Conservation (phyloP, 1,284 basidiomycete species). For the Ceratobasidium sp. region DNA sequence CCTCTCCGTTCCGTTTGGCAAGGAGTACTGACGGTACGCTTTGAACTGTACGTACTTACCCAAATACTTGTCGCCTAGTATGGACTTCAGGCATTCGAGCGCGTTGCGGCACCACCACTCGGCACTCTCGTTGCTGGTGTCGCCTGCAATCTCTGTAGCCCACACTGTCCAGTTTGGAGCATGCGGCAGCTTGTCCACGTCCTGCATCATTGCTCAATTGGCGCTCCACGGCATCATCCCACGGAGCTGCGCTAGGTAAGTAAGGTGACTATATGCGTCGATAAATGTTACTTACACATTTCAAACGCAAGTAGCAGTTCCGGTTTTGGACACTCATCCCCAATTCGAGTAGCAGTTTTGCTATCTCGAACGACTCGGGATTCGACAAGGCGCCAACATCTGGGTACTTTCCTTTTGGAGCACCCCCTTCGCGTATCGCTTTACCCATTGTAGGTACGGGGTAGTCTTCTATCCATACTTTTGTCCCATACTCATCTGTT, state of each 20-base stretch:
- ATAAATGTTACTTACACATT: neutral
- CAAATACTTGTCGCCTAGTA: constrained; percentile 49
- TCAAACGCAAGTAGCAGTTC: neutral
- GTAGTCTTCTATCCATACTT: too few relatives aligned
- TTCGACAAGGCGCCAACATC: neutral
- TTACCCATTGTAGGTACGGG: too few relatives aligned
- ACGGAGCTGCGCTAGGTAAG: constrained; percentile 2
- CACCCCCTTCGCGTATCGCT: too few relatives aligned
- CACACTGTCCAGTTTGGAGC: neutral
- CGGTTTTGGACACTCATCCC: neutral
- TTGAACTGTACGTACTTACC: neutral
- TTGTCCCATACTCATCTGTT: too few relatives aligned
- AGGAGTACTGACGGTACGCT: constrained; percentile 4
- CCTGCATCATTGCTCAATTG: constrained; percentile 14
- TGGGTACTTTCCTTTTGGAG: neutral
- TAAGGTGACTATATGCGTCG: neutral
- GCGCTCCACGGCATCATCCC: neutral
- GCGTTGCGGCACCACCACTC: constrained; percentile 56
- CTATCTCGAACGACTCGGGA: neutral
- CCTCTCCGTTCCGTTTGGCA: neutral
- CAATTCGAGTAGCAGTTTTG: neutral
- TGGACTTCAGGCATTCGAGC: constrained; percentile 56
- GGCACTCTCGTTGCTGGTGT: constrained; percentile 48
- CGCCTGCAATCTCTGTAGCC: constrained; percentile 48
- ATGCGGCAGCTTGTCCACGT: constrained; percentile 30